Percentiles rank a stretch among this genome's conserved stretches.
phyloP scores from a whole-genome alignment of 2,329 filamentous ascomycete genomes.

The Verruconis gallopava region DNA sequence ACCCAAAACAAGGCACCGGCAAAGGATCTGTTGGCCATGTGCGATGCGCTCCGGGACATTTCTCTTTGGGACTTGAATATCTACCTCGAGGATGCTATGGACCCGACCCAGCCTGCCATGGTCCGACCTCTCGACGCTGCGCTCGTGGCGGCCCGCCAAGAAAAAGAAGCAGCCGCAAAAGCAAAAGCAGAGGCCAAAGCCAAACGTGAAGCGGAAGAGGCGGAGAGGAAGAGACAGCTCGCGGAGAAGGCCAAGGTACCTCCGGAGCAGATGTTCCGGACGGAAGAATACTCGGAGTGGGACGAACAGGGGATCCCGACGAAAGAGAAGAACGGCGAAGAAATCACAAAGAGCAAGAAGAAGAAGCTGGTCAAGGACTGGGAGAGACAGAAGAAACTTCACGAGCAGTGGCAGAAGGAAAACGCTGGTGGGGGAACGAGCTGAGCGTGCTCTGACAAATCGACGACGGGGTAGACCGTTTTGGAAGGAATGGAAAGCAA shows the following conservation, averaged over 20 bases:
- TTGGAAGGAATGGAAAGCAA: too few relatives aligned
- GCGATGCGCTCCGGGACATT: conserved; percentile 67
- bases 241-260: conserved; percentile 45
- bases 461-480: too few relatives aligned
- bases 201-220: conserved; percentile 47
- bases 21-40: conserved; percentile 62
- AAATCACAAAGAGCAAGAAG: conserved; percentile 62
- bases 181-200: conserved; percentile 32
- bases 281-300: conserved; percentile 58
- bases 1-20: conserved; percentile 38
- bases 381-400: conserved; percentile 78
- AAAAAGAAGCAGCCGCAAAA: conserved; percentile 36
- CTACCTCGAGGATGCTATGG: conserved; percentile 68
- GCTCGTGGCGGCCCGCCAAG: conserved; percentile 39
- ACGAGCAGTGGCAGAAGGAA: conserved; percentile 46
- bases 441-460: too few relatives aligned
- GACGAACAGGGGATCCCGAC: conserved; percentile 71
- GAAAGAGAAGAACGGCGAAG: conserved; percentile 62
- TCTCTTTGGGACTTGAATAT: conserved; percentile 73
- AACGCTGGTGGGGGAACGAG: too few relatives aligned
- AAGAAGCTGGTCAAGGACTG: conserved; percentile 86
- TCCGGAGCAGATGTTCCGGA: conserved; percentile 45
- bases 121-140: conserved; percentile 53
- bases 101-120: conserved; percentile 53
- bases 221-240: conserved; percentile 39